Conservation (phyloP, 176 grass and related monocot species). For the Dendrocalamus sinicus region DNA sequence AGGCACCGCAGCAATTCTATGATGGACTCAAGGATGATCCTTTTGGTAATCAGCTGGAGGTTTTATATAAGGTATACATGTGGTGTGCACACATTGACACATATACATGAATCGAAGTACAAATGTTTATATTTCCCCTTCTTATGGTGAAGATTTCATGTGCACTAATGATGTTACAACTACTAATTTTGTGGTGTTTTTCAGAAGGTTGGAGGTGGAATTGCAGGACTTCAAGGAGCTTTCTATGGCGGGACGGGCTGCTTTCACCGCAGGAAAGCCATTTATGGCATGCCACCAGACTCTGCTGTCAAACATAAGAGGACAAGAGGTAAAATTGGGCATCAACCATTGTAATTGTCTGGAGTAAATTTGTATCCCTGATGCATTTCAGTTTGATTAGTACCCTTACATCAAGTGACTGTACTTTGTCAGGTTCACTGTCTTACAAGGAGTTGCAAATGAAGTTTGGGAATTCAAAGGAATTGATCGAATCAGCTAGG, state of each 20-base stretch:
- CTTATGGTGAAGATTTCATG: not conserved
- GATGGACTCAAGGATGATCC: constrained; percentile 55
- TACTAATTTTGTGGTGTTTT: not conserved
- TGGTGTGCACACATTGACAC: no score
- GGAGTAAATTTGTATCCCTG: not conserved
- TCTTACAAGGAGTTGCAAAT: constrained; percentile 43
- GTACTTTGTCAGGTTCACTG: constrained; percentile 26
- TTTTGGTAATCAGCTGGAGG: constrained; percentile 57
- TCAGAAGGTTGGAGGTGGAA: not conserved
- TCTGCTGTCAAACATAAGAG: not conserved
- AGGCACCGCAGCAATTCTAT: constrained; percentile 52
- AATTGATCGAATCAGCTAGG: constrained; percentile 37
- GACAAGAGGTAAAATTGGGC: constrained; percentile 20
- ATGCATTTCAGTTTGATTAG: not conserved
- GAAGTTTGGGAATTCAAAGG: constrained; percentile 37
- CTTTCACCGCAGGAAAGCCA: constrained; percentile 62
- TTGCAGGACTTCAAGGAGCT: constrained; percentile 45
- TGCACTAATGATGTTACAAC: not conserved
- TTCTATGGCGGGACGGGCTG: constrained; percentile 55
- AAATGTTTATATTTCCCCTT: not conserved
- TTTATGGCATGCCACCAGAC: constrained; percentile 45
- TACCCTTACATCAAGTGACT: not conserved
- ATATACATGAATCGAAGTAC: no score
- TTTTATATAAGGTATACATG: not conserved
- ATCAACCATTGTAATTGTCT: not conserved